Base-by-base conservation (phyloP, 2,329 filamentous ascomycete genomes). In the Apiospora phragmitis region DNA sequence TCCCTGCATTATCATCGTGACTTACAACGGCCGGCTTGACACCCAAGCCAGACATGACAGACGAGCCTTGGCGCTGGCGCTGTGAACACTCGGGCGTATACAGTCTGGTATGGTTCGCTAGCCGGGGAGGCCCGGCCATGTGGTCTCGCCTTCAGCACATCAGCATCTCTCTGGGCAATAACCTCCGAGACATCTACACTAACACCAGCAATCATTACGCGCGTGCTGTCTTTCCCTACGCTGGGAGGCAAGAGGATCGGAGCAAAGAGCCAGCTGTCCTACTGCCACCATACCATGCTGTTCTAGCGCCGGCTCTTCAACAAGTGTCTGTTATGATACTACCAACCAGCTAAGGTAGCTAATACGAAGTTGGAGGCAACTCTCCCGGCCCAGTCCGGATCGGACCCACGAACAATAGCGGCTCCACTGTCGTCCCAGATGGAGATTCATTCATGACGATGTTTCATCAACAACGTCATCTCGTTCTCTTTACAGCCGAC, bases 391-490 rank as follows among this genome's bases (percentile, higher is more conserved):
- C 26, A n/a, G 18, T 38, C 32, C 55, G 55, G 32, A 38, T 38
- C 55, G 16, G 55, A 38, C 21, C 55, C 55, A 38, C 18, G 32
- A 24, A 3, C 55, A 62, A 38, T 62, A 62, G 55, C 55, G 55
- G 55, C 55, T 62, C 55, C 55, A 62, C 55, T n/a, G 55, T 38
- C 55, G 32, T 62, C 32, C 51, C 29, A 59, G 51, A 59, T 59
- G 51, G 29, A 26, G 14, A 35, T 62, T 62, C 32, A 62, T 62
- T 62, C 55, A n/a, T 62, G 55, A 38, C 55, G 29, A 62, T 38
- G 55, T 62, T 62, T 62, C 55, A 62, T 62, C 32, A 14, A 38
- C 55, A 62, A 62, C 55, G 55, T 62, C 55, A 62, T 62, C 26
- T n/a, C 21, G 32, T 62, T 62, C 55, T 62, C 32, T 62, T 38